Evolutionary conservation across 1,284 basidiomycete genomes (phyloP).

Genomic region (Pulveroboletus sp.): DNA sequence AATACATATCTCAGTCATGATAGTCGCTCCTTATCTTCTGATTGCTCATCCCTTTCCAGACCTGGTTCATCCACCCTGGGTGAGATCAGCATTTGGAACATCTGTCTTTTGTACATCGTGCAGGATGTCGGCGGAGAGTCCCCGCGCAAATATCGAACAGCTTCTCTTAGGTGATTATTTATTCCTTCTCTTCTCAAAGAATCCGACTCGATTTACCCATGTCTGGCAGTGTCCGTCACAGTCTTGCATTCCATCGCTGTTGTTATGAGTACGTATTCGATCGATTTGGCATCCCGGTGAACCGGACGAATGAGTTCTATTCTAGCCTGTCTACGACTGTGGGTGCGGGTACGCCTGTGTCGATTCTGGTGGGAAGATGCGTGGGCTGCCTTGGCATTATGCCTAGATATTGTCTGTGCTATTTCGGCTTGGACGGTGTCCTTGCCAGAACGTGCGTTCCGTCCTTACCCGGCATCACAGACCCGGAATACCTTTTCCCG

Average conservation of each 20-base stretch:
- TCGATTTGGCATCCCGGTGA: no score
- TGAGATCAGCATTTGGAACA: background rate
- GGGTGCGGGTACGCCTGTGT: constrained; percentile 7
- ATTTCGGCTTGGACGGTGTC: constrained; percentile 20
- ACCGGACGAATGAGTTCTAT: no score
- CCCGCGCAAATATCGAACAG: background rate
- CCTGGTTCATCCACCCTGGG: no score
- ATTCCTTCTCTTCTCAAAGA: background rate
- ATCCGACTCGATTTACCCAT: background rate
- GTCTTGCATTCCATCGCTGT: constrained; percentile 14
- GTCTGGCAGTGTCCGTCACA: constrained; percentile 10
- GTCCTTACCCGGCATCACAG: background rate
- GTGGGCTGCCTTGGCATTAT: constrained; percentile 18
- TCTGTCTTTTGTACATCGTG: background rate
- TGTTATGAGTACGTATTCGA: constrained; percentile 6
- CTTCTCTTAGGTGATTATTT: constrained; percentile 6
- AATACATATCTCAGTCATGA: background rate
- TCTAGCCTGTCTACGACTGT: constrained; percentile 17
- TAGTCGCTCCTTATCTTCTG: background rate
- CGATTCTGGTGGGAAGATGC: constrained; percentile 28
- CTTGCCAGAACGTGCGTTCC: constrained; percentile 16
- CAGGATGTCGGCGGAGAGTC: constrained; percentile 3
- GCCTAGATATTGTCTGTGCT: constrained; percentile 4
- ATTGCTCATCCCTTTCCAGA: background rate
- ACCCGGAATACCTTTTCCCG: background rate